A percentile compares a stretch with the other conserved stretches of the same genome.
Conservation (phyloP, 208 protist species). For the Leishmania major region DNA sequence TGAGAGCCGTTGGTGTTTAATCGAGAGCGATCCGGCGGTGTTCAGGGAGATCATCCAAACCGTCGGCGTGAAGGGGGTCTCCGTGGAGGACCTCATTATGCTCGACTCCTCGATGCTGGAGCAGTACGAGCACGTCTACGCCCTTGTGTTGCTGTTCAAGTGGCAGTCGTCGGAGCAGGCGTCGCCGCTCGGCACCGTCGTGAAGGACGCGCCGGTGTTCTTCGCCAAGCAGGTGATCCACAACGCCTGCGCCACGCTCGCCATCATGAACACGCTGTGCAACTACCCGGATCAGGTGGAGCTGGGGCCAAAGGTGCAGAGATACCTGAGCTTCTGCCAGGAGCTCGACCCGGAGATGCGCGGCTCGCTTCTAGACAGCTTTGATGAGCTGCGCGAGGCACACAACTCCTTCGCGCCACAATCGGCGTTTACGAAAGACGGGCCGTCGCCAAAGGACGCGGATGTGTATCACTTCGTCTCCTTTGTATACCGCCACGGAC, state of each 20-base stretch:
- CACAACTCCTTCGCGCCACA: conserved; percentile 96
- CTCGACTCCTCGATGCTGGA: conserved; percentile 82
- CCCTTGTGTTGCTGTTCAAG: conserved; percentile 98
- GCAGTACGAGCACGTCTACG: conserved; percentile 83
- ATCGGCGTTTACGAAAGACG: conserved; percentile 54
- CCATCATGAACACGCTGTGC: conserved; percentile 96
- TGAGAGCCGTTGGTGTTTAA: conserved; percentile 92
- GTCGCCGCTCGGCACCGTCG: conserved; percentile 30
- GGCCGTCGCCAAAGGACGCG: conserved; percentile 8
- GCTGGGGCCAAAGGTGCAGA: conserved; percentile 89
- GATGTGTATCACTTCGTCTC: conserved; percentile 96
- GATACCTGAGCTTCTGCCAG: conserved; percentile 77
- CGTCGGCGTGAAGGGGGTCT: conserved; percentile 94
- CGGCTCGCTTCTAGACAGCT: conserved; percentile 72
- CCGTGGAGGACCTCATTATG: conserved; percentile 96
- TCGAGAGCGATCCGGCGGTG: conserved; percentile 96
- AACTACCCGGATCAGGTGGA: conserved; percentile 91
- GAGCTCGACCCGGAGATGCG: conserved; percentile 71
- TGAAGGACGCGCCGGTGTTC: conserved; percentile 80
- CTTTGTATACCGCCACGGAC: conserved; percentile 92
- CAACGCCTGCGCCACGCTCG: conserved; percentile 98
- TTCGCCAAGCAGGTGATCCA: conserved; percentile 97
- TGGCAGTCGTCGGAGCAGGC: conserved; percentile 61
- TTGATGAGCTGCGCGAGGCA: conserved; percentile 88
- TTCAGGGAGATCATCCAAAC: conserved; percentile 97